Evolutionary conservation across 2,329 filamentous ascomycete genomes (phyloP).

Genomic region (Hypoxylon sp.): DNA sequence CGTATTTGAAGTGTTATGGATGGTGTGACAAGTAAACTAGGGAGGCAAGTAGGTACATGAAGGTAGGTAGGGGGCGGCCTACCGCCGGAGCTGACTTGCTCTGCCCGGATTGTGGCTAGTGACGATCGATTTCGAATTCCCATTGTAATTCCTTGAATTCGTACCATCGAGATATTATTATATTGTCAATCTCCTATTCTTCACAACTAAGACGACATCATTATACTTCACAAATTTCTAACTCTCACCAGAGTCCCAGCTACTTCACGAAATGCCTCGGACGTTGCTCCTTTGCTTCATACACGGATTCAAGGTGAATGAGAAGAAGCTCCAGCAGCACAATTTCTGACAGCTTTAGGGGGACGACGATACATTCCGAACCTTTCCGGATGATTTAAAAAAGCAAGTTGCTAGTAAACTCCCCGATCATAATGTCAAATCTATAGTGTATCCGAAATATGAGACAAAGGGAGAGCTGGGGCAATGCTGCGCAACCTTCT

Average conservation of each 20-base stretch:
- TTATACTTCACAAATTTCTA: not conserved
- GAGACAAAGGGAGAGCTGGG: constrained; percentile 79
- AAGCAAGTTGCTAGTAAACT: constrained; percentile 70
- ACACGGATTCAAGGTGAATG: constrained; percentile 77
- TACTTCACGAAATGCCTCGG: constrained; percentile 57
- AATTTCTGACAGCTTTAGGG: constrained; percentile 61
- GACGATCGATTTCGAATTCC: not conserved
- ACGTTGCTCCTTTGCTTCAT: constrained; percentile 80
- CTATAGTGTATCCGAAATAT: constrained; percentile 78
- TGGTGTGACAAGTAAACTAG: constrained; percentile 32
- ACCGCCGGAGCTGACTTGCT: not conserved
- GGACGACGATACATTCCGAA: constrained; percentile 76
- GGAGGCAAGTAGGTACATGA: constrained; percentile 15
- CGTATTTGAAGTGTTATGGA: constrained; percentile 38
- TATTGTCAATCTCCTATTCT: not conserved
- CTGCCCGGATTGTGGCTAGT: constrained; percentile 3
- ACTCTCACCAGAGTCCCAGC: not conserved
- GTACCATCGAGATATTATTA: not conserved
- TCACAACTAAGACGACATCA: not conserved
- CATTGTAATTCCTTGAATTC: not conserved
- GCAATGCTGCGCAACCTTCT: constrained; percentile 61
- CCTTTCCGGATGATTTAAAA: constrained; percentile 75
- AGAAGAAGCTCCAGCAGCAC: constrained; percentile 1
- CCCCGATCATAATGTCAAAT: constrained; percentile 71
- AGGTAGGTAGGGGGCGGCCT: not conserved